Base-by-base conservation (phyloP, 305 asterid species). In the Plantago coronopus region DNA sequence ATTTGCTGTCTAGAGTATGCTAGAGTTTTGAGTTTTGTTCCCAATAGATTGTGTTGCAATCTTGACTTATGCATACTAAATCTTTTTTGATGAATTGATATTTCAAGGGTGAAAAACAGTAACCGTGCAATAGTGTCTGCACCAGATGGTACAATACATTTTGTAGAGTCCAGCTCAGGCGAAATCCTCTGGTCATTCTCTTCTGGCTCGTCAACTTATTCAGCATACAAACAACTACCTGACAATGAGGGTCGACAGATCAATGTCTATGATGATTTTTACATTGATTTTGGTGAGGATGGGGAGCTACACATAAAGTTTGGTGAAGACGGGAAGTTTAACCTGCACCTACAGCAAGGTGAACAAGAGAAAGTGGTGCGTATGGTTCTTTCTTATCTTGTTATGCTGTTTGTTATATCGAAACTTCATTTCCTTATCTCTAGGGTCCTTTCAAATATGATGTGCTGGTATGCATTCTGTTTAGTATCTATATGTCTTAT, bases 281-380 rank as follows among this genome's bases (percentile, higher is more conserved):
- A 79, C 59, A 72, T 90, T 61, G 97, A 90, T 72, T 73, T 83
- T 78, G 97, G 95, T 62, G 95, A 87, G 57, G 89, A 90, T 66
- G 80, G 94, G 95, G 76, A 87, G 54, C 81, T 90, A 54, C 85
- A 78, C 59, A 73, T 89, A 63, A 95, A 89, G 72, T 72, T 83
- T 76, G 97, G 94, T 62, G 89, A 86, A 56, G 88, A 89, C 67
- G 81, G 91, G 91, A 76, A 86, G 51, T 80, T 89, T 58, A 84
- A 78, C 59, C 71, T 89, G 42, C 10, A 83, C 74, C 27, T 79
- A 67, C 87, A 79, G 12, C 76, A 74, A 40, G 68, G 71, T 60
- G 88, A 84, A 76, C 64, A 70, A 7, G 71, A 74, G 63, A 78
- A 73, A 68, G 90, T 73, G 87, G 91, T 85, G 72, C 20, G 75